Evolutionary conservation across 768 basidiomycete genomes (phyloP).

Genomic region (Lactarius hatsudake): DNA sequence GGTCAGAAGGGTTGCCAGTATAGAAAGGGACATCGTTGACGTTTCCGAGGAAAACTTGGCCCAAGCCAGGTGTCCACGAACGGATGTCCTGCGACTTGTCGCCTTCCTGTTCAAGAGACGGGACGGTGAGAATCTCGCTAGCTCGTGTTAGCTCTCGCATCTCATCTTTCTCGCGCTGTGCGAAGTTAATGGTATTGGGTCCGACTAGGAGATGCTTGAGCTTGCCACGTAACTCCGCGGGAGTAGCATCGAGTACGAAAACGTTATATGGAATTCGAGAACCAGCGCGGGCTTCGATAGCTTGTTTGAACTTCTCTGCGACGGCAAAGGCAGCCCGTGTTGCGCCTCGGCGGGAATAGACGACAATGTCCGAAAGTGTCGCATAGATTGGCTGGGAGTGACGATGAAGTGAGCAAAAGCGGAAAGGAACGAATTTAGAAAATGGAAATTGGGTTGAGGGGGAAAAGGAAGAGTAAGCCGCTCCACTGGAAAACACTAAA

Average conservation of each 20-base stretch:
- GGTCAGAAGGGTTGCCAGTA: slow-evolving; percentile 21
- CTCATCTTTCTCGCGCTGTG: slow-evolving; percentile 81
- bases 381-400: slow-evolving; percentile 69
- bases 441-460: slow-evolving; percentile 32
- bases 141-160: slow-evolving; percentile 86
- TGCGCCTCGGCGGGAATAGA: slow-evolving; percentile 75
- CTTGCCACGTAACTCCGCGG: slow-evolving; percentile 42
- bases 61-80: slow-evolving; percentile 41
- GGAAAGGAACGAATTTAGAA: slow-evolving; percentile 26
- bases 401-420: slow-evolving; percentile 10
- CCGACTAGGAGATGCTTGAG: slow-evolving; percentile 55
- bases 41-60: slow-evolving; percentile 81
- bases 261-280: slow-evolving; percentile 64
- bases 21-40: slow-evolving; percentile 65
- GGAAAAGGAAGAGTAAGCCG: slow-evolving; percentile 9
- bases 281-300: slow-evolving; percentile 45
- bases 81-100: slow-evolving; percentile 40
- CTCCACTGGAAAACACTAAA: slow-evolving; percentile 15
- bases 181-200: slow-evolving; percentile 70
- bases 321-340: slow-evolving; percentile 53
- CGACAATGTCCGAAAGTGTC: slow-evolving; percentile 83
- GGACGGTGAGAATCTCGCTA: slow-evolving; percentile 63
- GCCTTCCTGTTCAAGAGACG: slow-evolving; percentile 11
- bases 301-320: slow-evolving; percentile 63
- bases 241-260: slow-evolving; percentile 64